Percentiles rank a stretch among this genome's conserved stretches.
Evolutionary conservation across 1,284 basidiomycete genomes (phyloP).

Genomic region (Cutaneotrichosporon curvatum): DNA sequence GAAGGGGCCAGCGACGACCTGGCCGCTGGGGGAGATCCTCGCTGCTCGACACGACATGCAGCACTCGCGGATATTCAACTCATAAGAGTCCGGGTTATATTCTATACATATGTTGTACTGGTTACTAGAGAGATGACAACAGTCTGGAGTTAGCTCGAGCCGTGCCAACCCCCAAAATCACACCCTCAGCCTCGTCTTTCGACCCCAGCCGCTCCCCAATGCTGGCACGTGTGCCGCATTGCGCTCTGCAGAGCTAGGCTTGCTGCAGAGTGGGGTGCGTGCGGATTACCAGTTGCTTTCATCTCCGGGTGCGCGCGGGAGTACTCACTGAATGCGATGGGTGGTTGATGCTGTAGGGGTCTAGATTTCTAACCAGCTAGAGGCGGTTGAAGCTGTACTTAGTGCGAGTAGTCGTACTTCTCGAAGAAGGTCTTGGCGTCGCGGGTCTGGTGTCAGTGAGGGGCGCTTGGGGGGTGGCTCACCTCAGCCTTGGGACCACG

Average conservation of each 20-base stretch:
- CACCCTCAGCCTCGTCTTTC: constrained; percentile 38
- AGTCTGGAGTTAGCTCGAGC: no score
- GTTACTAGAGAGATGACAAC: neutral
- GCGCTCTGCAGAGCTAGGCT: neutral
- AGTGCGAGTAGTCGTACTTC: constrained; percentile 55
- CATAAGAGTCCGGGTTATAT: constrained; percentile 17
- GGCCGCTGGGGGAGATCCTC: constrained; percentile 94
- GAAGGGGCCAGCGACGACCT: constrained; percentile 68
- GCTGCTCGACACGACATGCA: constrained; percentile 84
- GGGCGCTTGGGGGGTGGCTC: constrained; percentile 26
- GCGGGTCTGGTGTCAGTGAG: constrained; percentile 47
- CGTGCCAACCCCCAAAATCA: neutral
- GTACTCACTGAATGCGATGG: neutral
- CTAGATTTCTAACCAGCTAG: no score
- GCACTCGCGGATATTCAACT: constrained; percentile 93
- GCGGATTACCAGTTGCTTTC: constrained; percentile 34
- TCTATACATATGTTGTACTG: constrained; percentile 1
- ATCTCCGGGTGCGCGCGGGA: constrained; percentile 21
- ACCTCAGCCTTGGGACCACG: constrained; percentile 65
- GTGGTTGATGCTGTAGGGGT: neutral
- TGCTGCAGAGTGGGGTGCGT: constrained; percentile 21
- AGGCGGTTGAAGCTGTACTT: neutral
- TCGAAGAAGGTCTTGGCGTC: constrained; percentile 84
- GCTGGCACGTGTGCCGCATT: neutral
- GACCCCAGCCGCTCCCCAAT: constrained; percentile 24